phyloP scores from a whole-genome alignment of 2,329 filamentous ascomycete species.

The Trichoderma cornu-damae region DNA sequence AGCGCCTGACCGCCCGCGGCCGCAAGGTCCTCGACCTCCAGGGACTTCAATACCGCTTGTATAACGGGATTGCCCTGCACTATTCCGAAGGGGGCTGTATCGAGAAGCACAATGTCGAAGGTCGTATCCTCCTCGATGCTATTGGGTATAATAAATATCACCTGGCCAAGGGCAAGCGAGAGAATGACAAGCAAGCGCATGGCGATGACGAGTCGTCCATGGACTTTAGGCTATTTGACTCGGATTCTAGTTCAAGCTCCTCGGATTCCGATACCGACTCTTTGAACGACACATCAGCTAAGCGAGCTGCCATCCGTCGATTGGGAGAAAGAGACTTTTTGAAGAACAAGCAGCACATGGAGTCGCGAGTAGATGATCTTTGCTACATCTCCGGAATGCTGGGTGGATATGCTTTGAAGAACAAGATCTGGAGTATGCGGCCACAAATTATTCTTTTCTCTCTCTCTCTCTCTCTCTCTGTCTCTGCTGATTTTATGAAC shows the following conservation, averaged over 20 bases:
- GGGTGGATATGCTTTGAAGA: constrained; percentile 43
- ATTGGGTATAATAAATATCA: constrained; percentile 41
- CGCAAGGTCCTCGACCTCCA: constrained; percentile 40
- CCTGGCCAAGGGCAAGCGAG: constrained; percentile 33
- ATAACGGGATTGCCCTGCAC: constrained; percentile 38
- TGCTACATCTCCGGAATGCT: constrained; percentile 40
- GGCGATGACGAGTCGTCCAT: constrained; percentile 27
- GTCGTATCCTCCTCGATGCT: constrained; percentile 38
- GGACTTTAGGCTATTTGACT: neutral
- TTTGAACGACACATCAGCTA: constrained; percentile 6
- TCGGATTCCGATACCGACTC: constrained; percentile 4
- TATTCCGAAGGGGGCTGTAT: neutral
- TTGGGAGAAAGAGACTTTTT: constrained; percentile 33
- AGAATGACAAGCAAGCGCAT: constrained; percentile 20
- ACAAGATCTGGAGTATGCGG: constrained; percentile 41
- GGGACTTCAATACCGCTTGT: constrained; percentile 38
- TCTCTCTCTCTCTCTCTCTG: too few species aligned
- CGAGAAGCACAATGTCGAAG: constrained; percentile 37
- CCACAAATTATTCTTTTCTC: too few species aligned
- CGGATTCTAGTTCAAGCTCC: neutral
- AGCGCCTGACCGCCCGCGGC: constrained; percentile 33
- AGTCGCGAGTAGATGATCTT: constrained; percentile 35
- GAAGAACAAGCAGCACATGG: constrained; percentile 38
- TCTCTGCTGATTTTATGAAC: too few species aligned
- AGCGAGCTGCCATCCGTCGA: constrained; percentile 24